A percentile compares a stretch with the other conserved stretches of the same genome.
Evolutionary conservation across 177 flowering plant genomes (phyloP).

Genomic region (Tripterygium wilfordii): DNA sequence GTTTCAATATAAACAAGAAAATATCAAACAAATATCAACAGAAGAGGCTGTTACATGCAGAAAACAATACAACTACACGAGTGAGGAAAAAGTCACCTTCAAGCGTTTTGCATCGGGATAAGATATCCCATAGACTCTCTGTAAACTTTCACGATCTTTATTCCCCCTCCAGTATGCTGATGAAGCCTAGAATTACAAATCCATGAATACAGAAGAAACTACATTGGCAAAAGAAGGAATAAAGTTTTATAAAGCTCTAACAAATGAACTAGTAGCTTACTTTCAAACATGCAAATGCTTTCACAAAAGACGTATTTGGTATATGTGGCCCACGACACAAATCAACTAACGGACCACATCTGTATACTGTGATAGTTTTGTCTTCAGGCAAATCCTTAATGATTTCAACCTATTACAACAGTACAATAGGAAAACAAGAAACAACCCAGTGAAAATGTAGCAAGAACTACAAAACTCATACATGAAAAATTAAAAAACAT

Average conservation of each 20-base stretch:
- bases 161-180: slow-evolving; percentile 99
- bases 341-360: slow-evolving; percentile 98
- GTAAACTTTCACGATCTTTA: slow-evolving; percentile 88
- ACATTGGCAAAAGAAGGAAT: not conserved
- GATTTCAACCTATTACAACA: slow-evolving; percentile 66
- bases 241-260: not conserved
- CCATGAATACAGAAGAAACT: slow-evolving; percentile 5
- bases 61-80: too few relatives aligned
- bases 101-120: slow-evolving; percentile 80
- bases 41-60: not conserved
- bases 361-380: slow-evolving; percentile 93
- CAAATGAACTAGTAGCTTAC: slow-evolving; percentile 25
- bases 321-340: slow-evolving; percentile 99
- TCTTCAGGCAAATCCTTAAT: slow-evolving; percentile 87
- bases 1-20: too few relatives aligned
- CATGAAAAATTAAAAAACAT: not conserved
- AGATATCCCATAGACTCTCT: slow-evolving; percentile 97
- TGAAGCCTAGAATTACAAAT: slow-evolving; percentile 61
- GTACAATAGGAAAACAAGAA: not conserved
- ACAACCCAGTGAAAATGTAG: not conserved
- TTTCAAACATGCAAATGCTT: slow-evolving; percentile 88
- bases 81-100: slow-evolving; percentile 56
- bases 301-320: slow-evolving; percentile 95
- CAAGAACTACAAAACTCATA: not conserved
- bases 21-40: too few relatives aligned